Evolutionary conservation across 345 rosid genomes (phyloP), one percentile per base, ranked within the genome.

Genomic region (Geranium brycei): DNA sequence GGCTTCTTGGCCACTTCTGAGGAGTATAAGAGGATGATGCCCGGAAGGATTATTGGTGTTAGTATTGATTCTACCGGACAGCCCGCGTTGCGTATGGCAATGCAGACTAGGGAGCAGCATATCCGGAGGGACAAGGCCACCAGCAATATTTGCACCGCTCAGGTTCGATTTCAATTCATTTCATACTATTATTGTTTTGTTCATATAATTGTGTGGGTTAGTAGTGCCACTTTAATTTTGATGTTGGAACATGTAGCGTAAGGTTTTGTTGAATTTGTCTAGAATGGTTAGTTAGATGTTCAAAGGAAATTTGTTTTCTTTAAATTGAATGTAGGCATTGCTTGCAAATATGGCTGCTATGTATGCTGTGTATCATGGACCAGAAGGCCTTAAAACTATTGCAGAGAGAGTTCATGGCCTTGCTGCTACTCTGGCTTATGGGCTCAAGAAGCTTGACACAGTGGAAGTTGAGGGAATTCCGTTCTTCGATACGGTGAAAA

Each of bases 71-170:
- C 99, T 66, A 74, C 85, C 0, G 99, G 99, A 63, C 86, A 88
- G 81, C 86, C 77, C 61, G 99, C 99, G 64, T 77, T 93, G 66
- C 97, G 99, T 62, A 82, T 90, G 99, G 99, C 97, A 0, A 93
- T 93, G 99, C 99, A 93, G 78, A 93, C 99, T 2, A 85, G 99
- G 75, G 99, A 93, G 73, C 99, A 93, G 66, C 99, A 93, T 80
- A 90, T 93, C 67, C 87, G 97, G 64, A 83, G 99, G 78, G 99
- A 93, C 75, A 93, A 93, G 82, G 99, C 99, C 67, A 90, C 97
- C 66, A 90, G 97, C 82, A 93, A 93, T 84, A 93, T 93, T 81
- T 93, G 97, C 79, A 93, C 99, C 61, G 92, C 99, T 73, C 99
- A 93, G 74, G 99, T 90, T 81, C 79, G 53, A 13, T 47, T 47